Base-by-base conservation (phyloP, 1,284 basidiomycete genomes). In the Laetiporus sulphureus region DNA sequence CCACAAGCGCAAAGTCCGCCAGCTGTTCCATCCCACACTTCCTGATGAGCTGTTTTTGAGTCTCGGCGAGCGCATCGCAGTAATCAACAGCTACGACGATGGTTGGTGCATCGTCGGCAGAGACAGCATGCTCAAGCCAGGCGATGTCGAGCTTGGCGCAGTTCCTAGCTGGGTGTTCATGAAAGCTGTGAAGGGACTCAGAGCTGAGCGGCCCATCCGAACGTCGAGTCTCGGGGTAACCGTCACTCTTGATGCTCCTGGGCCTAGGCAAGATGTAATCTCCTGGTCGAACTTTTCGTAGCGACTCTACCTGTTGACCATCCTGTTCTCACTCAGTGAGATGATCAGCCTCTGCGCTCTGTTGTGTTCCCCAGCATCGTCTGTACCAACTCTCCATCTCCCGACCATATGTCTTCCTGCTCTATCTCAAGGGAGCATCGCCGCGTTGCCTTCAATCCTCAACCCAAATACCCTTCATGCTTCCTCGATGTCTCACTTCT, bases 81-180 rank as follows among this genome's bases (percentile, higher is more conserved):
- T 83, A 18, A 64, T 84, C 3, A 73, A 76, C 48, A 40, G 47
- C 2, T 81, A 78, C 52, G 80, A 84, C 45, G 83, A 87, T 47
- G 83, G 81, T 2, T 88, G 83, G 84, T 84, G 79, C 55, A 68
- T 84, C 44, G 80, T 83, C 40, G 76, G 73, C n/a, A 66, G 79
- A 30, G 72, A 78, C 44, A 64, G 63, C 47, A 54, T 71, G 32
- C 66, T 71, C 59, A 67, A 66, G 23, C 54, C 58, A 7, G 66
- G 68, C 35, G 65, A 75, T 31, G 61, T 77, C 37, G 77, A 80
- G 55, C 61, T 83, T 23, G 83, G 84, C 24, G 71, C 80, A 16
- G 73, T 84, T 3, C 83, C 84, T 3, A 72, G 77, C 3, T 87
- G 83, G 82, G 77, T 73, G 55, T 85, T 87, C 67, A 49, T 76